A percentile compares a stretch with the other conserved stretches of the same genome.
Evolutionary conservation across 306 rosid species (phyloP).

Genomic region (Cucurbita moschata): DNA sequence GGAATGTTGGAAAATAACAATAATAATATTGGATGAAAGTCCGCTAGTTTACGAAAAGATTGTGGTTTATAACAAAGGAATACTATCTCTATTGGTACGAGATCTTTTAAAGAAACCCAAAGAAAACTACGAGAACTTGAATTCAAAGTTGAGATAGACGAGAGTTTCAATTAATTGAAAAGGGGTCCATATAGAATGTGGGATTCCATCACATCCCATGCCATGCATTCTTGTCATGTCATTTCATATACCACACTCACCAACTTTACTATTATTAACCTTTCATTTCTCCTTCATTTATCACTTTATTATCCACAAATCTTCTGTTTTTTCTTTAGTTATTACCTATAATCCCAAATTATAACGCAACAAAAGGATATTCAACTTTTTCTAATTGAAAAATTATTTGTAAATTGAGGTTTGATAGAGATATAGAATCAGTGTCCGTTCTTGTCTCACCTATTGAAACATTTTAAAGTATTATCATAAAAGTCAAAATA

Average conservation of each 20-base stretch:
- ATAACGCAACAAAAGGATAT: no score
- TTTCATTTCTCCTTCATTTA: neutral
- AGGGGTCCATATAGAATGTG: slow-evolving; percentile 38
- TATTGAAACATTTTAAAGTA: neutral
- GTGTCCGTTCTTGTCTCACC: neutral
- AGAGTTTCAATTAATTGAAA: neutral
- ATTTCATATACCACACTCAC: slow-evolving; percentile 10
- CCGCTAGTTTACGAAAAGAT: no score
- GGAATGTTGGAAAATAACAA: neutral
- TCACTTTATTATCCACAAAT: neutral
- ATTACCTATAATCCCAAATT: no score
- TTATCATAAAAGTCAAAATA: neutral
- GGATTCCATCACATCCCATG: slow-evolving; percentile 25
- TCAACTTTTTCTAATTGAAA: no score
- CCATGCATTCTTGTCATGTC: slow-evolving; percentile 21
- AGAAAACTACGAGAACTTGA: no score
- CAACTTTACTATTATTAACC: neutral
- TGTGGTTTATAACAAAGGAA: no score
- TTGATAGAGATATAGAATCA: no score
- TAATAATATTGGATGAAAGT: neutral
- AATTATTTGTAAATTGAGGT: no score
- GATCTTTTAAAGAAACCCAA: no score
- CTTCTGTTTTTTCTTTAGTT: no score
- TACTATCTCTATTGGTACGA: no score
- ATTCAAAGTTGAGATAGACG: neutral